Percentiles rank a stretch among this genome's conserved stretches.
These are phyloP conservation scores for Fusarium verrucosum DNA, from an alignment of 2,329 filamentous ascomycete genomes.

Conservation along the genomic window DNA sequence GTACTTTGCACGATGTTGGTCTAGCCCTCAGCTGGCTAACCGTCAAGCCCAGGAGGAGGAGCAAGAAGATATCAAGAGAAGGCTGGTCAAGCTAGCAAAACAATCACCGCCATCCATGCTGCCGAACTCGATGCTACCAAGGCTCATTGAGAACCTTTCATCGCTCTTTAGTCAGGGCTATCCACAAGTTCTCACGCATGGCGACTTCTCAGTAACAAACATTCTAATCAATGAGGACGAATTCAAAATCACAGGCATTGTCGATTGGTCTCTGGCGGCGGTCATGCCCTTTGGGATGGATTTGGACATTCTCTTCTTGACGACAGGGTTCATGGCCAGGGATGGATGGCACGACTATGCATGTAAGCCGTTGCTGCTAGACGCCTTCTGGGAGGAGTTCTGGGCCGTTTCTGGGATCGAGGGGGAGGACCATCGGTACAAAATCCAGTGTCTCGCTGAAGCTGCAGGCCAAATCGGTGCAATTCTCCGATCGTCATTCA, in stretches of 20 bases:
- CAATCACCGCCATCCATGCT: too few species aligned
- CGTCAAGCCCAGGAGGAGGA: too few species aligned
- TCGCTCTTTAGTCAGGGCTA: neutral
- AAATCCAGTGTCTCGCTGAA: neutral
- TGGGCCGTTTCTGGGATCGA: neutral
- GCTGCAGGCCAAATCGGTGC: neutral
- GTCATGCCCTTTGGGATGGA: neutral
- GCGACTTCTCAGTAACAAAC: neutral
- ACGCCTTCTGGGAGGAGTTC: neutral
- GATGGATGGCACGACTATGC: neutral
- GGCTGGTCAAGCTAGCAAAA: too few species aligned
- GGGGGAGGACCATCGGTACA: neutral
- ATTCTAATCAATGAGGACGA: neutral
- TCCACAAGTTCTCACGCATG: neutral
- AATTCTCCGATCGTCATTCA: neutral
- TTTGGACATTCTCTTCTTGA: neutral
- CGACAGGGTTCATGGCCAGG: neutral
- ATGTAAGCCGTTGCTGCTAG: neutral
- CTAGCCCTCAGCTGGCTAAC: too few species aligned
- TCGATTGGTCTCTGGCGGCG: neutral
- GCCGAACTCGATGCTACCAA: neutral
- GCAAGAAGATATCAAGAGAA: too few species aligned
- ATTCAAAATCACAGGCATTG: neutral
- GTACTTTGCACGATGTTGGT: too few species aligned
- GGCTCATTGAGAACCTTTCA: neutral